A percentile compares a stretch with the other conserved stretches of the same genome.
Evolutionary conservation across 2,329 filamentous ascomycete genomes (phyloP).

Genomic region (Lasiodiplodia sp.): DNA sequence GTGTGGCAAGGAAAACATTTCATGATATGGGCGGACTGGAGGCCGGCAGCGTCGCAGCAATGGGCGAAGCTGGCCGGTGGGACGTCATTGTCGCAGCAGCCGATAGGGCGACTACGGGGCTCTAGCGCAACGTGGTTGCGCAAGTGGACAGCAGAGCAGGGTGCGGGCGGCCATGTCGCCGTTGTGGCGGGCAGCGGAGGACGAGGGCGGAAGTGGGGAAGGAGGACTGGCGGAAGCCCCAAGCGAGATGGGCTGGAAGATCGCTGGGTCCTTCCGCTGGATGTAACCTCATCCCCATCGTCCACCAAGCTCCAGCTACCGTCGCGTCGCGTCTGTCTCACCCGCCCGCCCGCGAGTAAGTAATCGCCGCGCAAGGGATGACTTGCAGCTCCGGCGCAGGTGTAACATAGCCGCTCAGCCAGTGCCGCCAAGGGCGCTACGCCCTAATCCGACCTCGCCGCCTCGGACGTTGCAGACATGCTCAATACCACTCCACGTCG

Average conservation of each 20-base stretch:
- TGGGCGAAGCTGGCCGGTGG: constrained; percentile 7
- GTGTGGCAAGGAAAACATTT: constrained; percentile 14
- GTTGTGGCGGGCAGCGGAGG: constrained; percentile 17
- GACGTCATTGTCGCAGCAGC: constrained; percentile 27
- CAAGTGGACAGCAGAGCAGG: constrained; percentile 7
- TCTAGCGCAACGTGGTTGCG: constrained; percentile 24
- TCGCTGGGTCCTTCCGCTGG: constrained; percentile 19
- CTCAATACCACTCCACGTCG: constrained; percentile 31
- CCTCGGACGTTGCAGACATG: constrained; percentile 31
- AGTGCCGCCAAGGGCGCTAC: constrained; percentile 24
- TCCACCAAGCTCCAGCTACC: constrained; percentile 1
- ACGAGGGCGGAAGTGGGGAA: constrained; percentile 6
- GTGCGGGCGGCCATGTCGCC: constrained; percentile 9
- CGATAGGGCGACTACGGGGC: constrained; percentile 13
- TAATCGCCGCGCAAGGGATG: constrained; percentile 30
- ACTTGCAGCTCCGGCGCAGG: constrained; percentile 21
- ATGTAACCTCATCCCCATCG: constrained; percentile 29
- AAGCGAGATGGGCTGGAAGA: constrained; percentile 2
- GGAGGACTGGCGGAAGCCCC: constrained; percentile 3
- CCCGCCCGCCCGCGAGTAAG: constrained; percentile 9
- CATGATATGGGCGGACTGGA: constrained; percentile 13
- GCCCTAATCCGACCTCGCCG: constrained; percentile 28
- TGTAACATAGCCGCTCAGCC: constrained; percentile 28
- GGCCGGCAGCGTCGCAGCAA: constrained; percentile 23
- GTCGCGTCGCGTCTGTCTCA: constrained; percentile 11